Base-by-base conservation (phyloP, 371 early-diverging fungal genomes). In the Quaeritorhiza haematococci region DNA sequence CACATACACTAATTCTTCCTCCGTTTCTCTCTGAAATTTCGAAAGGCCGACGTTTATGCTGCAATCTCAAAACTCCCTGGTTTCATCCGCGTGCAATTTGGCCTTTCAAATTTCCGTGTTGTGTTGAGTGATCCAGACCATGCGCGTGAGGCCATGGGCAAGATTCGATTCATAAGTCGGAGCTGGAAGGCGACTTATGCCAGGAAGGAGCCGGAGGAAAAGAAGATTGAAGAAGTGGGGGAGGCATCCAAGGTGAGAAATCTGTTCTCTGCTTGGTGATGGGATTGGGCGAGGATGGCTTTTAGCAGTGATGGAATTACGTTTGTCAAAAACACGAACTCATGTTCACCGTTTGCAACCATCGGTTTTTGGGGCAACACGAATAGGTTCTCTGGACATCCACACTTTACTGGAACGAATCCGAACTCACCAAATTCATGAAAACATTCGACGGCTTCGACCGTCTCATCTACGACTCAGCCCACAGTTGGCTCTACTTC, bases 81-180 rank as follows among this genome's bases (percentile, higher is more conserved):
- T 5, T 67, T 67, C 47, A 27, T 46, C 17, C 63, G 63, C 26
- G 43, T 59, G 17, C 63, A 62, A 29, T 67, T 59, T 46, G 60
- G 59, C 15, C 59, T 45, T 27, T 44, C 49, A 21, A 57, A 63
- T 38, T 67, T 62, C 53, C 59, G 63, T 28, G 60, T 61, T 8
- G 53, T 63, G 2, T 49, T 67, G 7, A 33, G 44, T 8, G 47
- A 55, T 33, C 8, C 60, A 10, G 59, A 56, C 17, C 29, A 51
- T 32, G 67, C 67, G 8, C 26, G 26, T 10, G 59, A 62, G 13
- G 63, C 67, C 33, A 54, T 67, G 53, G 7, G 15, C 3, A n/a
- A 10, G 33, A 57, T 66, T 23, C 13, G 24, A 30, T 13, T 6
- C 0, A 29, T 19, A 8, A 7, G 33, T 1, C 35, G 33, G 33